phyloP scores from a whole-genome alignment of 148 eudicot genomes.

The Selenicereus undatus region DNA sequence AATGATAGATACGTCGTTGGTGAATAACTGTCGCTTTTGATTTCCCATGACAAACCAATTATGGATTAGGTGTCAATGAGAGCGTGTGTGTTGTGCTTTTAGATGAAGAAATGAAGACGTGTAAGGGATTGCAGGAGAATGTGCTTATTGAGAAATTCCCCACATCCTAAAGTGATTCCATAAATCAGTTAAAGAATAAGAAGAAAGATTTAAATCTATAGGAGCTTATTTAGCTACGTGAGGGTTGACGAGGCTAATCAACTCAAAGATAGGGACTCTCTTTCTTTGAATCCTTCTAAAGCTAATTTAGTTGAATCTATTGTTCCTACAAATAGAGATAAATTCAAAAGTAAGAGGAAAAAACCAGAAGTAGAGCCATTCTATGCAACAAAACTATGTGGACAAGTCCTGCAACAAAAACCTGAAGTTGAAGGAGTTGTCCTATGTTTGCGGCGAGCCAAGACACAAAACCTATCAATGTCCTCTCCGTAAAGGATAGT shows the following conservation, averaged over 20 bases:
- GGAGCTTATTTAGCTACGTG: not conserved
- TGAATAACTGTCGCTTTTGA: not conserved
- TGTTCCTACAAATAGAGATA: not conserved
- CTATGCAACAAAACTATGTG: no score
- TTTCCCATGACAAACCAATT: not conserved
- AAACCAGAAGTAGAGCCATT: no score
- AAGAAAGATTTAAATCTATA: not conserved
- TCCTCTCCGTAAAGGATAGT: no score
- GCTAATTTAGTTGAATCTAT: not conserved
- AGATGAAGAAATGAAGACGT: not conserved
- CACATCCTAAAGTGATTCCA: not conserved
- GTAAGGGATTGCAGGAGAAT: not conserved
- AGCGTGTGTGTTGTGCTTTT: not conserved
- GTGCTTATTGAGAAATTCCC: not conserved
- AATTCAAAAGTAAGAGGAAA: no score
- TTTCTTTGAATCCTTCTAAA: not conserved
- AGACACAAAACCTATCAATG: no score
- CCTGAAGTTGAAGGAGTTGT: no score
- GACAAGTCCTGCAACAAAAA: no score
- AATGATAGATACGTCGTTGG: not conserved
- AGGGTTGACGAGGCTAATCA: not conserved
- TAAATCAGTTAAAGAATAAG: not conserved
- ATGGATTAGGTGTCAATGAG: not conserved
- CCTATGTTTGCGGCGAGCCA: no score
- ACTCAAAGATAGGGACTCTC: not conserved